Base-by-base conservation (phyloP, 768 basidiomycete species). In the Termitomyces bulborhizus region DNA sequence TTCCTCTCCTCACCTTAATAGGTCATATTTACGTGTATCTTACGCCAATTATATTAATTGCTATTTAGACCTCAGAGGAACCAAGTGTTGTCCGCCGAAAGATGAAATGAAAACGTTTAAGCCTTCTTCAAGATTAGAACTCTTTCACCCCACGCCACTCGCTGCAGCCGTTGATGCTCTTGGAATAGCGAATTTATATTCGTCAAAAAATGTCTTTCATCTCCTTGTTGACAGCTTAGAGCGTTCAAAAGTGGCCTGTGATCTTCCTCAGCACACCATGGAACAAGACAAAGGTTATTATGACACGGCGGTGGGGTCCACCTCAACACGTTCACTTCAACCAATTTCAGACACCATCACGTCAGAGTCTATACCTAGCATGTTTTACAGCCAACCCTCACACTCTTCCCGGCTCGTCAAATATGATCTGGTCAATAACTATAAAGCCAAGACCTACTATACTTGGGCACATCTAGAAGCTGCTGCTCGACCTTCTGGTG, bases 1-100 rank as follows among this genome's bases (percentile, higher is more conserved):
- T 89, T 55, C 79, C 80, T 18, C 73, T 88, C 36, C 78, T 89
- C 27, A 78, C 78, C 27, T 79, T 79, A 18, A 58, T 89, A 59
- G 87, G 86, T 85, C 50, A 31, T 80, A 77, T 49, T 49, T 47
- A 48, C 39, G 41, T 26, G 49, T 32, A 34, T 27, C 29, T 36
- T 24, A 40, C 39, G 45, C 42, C 21, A 51, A 36, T 53, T 47
- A 27, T 37, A 52, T 61, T 56, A 60, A 62, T 31, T 43, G 46
- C 42, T 51, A 8, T 45, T 18, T 53, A 83, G 82, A 83, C 65
- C 67, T 82, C 27, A 74, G 79, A 55, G 77, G 73, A 57, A 83
- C 82, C 4, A 58, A 61, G 15, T 83, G 82, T 61, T 60, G 55
- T 0, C 65, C 64, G 12, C 43, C 40, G 9, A 53, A 40, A 26